These are phyloP conservation scores for Sutorius eximius DNA, from an alignment of 1,284 basidiomycete species.

Conservation along the genomic window DNA sequence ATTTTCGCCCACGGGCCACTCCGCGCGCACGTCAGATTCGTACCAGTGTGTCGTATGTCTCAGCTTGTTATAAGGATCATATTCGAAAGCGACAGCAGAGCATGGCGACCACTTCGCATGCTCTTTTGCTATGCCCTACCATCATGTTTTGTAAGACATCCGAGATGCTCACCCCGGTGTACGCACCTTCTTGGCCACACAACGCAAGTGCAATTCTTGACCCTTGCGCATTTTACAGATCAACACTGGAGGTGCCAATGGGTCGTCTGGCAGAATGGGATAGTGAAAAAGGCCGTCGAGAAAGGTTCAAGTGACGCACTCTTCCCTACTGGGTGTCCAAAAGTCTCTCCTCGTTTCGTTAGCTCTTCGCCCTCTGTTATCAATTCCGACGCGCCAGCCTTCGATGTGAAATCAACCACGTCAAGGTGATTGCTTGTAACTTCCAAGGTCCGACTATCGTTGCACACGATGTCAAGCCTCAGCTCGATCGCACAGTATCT, in stretches of 20 bases:
- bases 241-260: constrained; percentile 67
- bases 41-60: constrained; percentile 97
- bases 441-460: constrained; percentile 71
- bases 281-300: background rate
- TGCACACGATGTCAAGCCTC: constrained; percentile 69
- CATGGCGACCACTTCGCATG: constrained; percentile 99
- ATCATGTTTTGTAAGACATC: background rate
- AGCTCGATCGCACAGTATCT: constrained; percentile 80
- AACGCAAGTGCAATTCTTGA: constrained; percentile 86
- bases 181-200: constrained; percentile 88
- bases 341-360: constrained; percentile 68
- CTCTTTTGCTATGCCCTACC: constrained; percentile 93
- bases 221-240: constrained; percentile 93
- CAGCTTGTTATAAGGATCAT: constrained; percentile 97
- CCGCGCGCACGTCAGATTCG: constrained; percentile 74
- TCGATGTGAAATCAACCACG: constrained; percentile 45
- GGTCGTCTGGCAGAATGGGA: constrained; percentile 49
- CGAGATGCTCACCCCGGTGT: background rate
- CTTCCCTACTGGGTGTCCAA: constrained; percentile 89
- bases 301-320: constrained; percentile 44
- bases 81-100: constrained; percentile 94
- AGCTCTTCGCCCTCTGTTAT: constrained; percentile 66
- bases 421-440: constrained; percentile 81
- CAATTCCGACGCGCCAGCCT: constrained; percentile 33
- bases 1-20: constrained; percentile 86